These are phyloP conservation scores for Aspergillus pseudonomiae DNA, from an alignment of 2,329 filamentous ascomycete species.

Conservation along the genomic window DNA sequence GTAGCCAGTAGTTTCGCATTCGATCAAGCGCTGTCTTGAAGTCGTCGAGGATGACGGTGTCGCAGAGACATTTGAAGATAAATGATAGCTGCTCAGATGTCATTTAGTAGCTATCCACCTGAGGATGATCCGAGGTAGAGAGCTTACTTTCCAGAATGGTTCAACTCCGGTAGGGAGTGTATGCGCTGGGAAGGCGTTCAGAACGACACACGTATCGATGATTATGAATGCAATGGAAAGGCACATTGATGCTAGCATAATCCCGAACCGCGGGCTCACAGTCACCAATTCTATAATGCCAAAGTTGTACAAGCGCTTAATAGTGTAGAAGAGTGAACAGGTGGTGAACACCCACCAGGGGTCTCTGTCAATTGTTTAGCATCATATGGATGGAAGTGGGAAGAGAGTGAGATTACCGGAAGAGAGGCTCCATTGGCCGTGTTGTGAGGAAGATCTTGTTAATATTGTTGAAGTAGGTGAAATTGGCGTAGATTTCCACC, in stretches of 20 bases:
- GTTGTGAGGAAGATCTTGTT: slow-evolving; percentile 58
- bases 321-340: slow-evolving; percentile 63
- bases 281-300: slow-evolving; percentile 59
- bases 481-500: slow-evolving; percentile 67
- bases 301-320: slow-evolving; percentile 65
- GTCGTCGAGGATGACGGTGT: slow-evolving; percentile 68
- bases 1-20: slow-evolving; percentile 37
- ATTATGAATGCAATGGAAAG: slow-evolving; percentile 64
- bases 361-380: slow-evolving; percentile 45
- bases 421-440: slow-evolving; percentile 62
- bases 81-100: slow-evolving; percentile 50
- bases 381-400: background rate
- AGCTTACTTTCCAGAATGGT: slow-evolving; percentile 61
- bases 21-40: slow-evolving; percentile 63
- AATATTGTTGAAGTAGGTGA: slow-evolving; percentile 63
- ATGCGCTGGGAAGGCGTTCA: slow-evolving; percentile 46
- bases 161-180: slow-evolving; percentile 60
- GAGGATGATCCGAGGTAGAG: background rate
- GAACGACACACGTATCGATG: slow-evolving; percentile 64
- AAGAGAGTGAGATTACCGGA: slow-evolving; percentile 45
- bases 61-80: slow-evolving; percentile 69
- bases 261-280: slow-evolving; percentile 65
- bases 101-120: background rate
- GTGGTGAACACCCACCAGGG: slow-evolving; percentile 71
- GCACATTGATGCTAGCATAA: slow-evolving; percentile 64